phyloP scores from a whole-genome alignment of 176 grass and related monocot species.

The Pontederia paniculata region DNA sequence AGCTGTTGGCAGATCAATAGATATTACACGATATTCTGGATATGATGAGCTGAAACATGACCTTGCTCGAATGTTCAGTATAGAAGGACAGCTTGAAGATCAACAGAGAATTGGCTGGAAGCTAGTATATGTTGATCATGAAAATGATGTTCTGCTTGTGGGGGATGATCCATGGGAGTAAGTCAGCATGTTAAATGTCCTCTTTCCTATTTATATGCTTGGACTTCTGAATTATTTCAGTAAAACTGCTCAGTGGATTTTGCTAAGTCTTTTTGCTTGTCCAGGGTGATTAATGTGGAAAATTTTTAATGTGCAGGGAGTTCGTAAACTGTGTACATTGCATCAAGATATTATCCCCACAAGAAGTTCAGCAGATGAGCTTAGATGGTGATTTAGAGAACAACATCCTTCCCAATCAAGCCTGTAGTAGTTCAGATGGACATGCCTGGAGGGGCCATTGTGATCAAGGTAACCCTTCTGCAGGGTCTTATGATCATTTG shows the following conservation, averaged over 20 bases:
- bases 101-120: conserved; percentile 71
- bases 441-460: conserved; percentile 28
- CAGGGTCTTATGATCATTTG: not conserved
- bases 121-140: conserved; percentile 73
- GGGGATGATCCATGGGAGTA: conserved; percentile 89
- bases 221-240: too few species aligned
- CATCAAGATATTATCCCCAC: conserved; percentile 60
- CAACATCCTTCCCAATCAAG: conserved; percentile 40
- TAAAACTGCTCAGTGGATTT: too few species aligned
- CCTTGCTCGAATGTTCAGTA: conserved; percentile 66
- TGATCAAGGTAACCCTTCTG: conserved; percentile 18
- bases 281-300: too few species aligned
- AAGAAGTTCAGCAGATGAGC: conserved; percentile 72
- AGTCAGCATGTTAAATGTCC: conserved; percentile 20
- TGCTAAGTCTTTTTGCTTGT: too few species aligned
- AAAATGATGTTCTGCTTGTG: conserved; percentile 75
- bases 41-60: conserved; percentile 61
- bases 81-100: conserved; percentile 68
- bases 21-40: conserved; percentile 59
- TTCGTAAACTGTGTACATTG: conserved; percentile 61
- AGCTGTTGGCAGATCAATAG: conserved; percentile 69
- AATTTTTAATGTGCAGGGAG: conserved; percentile 28
- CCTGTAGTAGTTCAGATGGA: conserved; percentile 58
- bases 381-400: conserved; percentile 33
- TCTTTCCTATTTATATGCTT: too few species aligned